These are phyloP conservation scores for Paramecium pentaurelia DNA, from an alignment of 73 alveolate species.

Conservation along the genomic window DNA sequence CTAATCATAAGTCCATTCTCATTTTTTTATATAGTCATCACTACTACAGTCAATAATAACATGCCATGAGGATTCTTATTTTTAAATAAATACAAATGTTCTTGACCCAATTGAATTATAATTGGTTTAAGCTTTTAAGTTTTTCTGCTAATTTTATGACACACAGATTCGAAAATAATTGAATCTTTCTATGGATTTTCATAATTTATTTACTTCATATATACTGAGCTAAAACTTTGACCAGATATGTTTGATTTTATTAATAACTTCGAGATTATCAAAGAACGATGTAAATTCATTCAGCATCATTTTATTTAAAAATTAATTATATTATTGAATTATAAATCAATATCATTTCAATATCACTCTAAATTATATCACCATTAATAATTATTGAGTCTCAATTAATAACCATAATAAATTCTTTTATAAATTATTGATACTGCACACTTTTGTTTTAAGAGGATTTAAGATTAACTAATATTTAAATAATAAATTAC, in stretches of 20 bases:
- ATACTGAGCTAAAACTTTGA: background rate
- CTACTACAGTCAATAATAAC: background rate
- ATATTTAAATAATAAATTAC: background rate
- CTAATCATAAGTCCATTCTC: background rate
- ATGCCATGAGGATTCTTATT: slow-evolving; percentile 30
- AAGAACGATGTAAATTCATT: slow-evolving; percentile 22
- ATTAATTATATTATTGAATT: background rate
- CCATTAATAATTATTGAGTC: background rate
- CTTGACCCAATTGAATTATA: background rate
- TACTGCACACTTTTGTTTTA: background rate
- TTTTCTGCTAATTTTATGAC: slow-evolving; percentile 12
- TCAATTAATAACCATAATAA: background rate
- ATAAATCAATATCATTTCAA: background rate
- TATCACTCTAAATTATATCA: background rate
- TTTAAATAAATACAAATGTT: background rate
- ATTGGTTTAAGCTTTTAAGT: slow-evolving; percentile 1
- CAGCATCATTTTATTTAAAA: background rate
- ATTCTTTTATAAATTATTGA: background rate
- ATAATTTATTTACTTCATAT: background rate
- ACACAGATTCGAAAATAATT: background rate
- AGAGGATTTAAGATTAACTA: background rate
- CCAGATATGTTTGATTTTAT: background rate
- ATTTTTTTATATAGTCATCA: background rate
- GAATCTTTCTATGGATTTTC: background rate
- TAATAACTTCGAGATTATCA: background rate